These are phyloP conservation scores for Syzygium aqueum DNA, from an alignment of 345 rosid species.

Conservation along the genomic window DNA sequence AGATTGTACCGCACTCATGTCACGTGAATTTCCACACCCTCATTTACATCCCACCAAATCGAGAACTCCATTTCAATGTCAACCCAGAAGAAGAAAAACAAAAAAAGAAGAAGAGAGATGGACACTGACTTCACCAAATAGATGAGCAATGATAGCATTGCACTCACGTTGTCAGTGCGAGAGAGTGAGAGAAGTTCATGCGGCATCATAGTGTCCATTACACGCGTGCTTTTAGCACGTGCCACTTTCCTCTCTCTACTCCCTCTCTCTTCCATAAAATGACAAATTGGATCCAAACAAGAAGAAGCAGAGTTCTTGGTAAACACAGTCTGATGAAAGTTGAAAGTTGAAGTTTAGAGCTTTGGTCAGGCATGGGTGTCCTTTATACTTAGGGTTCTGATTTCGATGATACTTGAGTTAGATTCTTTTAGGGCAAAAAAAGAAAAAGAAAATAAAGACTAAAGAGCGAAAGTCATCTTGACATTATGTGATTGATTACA, in stretches of 20 bases:
- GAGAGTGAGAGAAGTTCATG: background rate
- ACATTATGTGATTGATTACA: background rate
- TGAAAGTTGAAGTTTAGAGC: background rate
- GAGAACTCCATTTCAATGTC: background rate
- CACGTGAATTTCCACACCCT: background rate
- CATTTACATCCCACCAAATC: background rate
- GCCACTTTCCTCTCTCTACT: background rate
- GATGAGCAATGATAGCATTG: background rate
- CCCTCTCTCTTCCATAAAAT: background rate
- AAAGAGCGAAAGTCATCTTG: background rate
- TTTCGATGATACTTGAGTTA: background rate
- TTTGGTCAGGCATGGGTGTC: background rate
- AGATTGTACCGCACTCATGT: background rate
- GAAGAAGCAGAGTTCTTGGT: background rate
- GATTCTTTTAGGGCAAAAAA: background rate
- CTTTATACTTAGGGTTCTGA: background rate
- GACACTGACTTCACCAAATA: background rate
- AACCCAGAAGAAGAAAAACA: background rate
- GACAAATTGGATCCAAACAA: background rate
- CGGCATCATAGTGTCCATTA: background rate
- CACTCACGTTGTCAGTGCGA: background rate
- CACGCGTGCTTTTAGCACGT: slow-evolving; percentile 6
- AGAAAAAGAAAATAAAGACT: background rate
- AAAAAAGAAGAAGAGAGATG: background rate
- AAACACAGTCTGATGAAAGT: background rate